Evolutionary conservation across 2,329 filamentous ascomycete genomes (phyloP), one percentile per base, ranked within the genome.

Genomic region (Arthrobotrys sphaeroides): DNA sequence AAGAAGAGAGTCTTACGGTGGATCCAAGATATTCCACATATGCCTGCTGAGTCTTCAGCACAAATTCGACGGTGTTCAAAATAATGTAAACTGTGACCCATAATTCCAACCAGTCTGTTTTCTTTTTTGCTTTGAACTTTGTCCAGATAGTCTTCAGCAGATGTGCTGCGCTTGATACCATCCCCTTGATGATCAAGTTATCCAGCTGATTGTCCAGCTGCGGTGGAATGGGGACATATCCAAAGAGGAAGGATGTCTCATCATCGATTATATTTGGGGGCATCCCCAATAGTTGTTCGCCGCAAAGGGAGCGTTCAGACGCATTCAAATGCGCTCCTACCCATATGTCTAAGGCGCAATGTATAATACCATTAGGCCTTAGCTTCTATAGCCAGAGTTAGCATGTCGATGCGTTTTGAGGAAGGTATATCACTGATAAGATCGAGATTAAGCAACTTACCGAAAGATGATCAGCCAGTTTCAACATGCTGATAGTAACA

Each of bases 21-120:
- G 70, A 74, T 53, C 70, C 70, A 18, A 74, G 62, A 31, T 74
- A 74, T 38, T 74, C 70, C 3, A 74, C 70, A 16, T 74, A 74
- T 67, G 53, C 70, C 51, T 74, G 70, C 24, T 74, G 70, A 13
- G 61, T 67, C 24, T 74, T 67, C 22, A 74, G 28, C 4, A 74
- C 70, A 43, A 74, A 74, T 38, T 74, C 70, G 36, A 74, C 70
- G 10, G 70, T 74, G 28, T 74, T 74, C 12, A 74, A 47, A 10
- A 74, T 68, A 7, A 74, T 62, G 20, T 74, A 74, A 36, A 59
- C 62, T 4, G 70, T 62, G 24, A 74, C 26, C 70, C 70, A 74
- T 40, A 74, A 28, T 43, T 74, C 70, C 28, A 74, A 16, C 70
- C 70, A 74, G 24, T 74, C 70, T 31, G 70, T 74, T 49, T 68